Evolutionary conservation across 805 yeast species (phyloP).

Genomic region (Candida parachauliodes): DNA sequence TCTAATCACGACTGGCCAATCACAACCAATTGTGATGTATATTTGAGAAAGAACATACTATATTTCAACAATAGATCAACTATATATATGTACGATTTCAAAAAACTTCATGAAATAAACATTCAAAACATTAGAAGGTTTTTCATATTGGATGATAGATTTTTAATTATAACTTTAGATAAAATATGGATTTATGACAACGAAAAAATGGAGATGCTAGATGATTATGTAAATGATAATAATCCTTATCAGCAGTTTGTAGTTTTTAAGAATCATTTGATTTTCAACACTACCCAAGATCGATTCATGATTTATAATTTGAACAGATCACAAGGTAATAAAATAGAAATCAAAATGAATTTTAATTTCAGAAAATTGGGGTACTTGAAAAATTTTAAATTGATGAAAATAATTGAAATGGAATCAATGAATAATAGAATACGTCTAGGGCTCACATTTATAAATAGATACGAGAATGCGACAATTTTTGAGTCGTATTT

Average conservation of each 20-base stretch:
- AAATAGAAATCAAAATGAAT: conserved; percentile 1
- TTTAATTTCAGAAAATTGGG: conserved; percentile 7
- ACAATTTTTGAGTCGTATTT: conserved; percentile 10
- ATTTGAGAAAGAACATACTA: too few relatives aligned
- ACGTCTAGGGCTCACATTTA: conserved; percentile 9
- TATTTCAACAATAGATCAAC: too few relatives aligned
- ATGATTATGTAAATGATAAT: conserved; percentile 9
- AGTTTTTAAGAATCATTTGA: conserved; percentile 9
- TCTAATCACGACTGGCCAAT: too few relatives aligned
- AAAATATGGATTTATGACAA: neutral
- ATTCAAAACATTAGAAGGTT: neutral
- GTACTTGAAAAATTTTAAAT: conserved; percentile 8
- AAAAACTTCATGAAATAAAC: too few relatives aligned
- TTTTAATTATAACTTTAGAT: neutral
- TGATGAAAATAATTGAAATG: conserved; percentile 8
- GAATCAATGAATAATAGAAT: neutral
- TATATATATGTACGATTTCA: too few relatives aligned
- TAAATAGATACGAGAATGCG: neutral
- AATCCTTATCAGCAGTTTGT: conserved; percentile 8
- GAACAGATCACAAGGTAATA: conserved; percentile 3
- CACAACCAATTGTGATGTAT: too few relatives aligned
- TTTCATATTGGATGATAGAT: neutral
- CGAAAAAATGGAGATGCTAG: neutral
- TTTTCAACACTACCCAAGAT: conserved; percentile 5
- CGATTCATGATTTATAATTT: conserved; percentile 8